Percentiles rank a stretch among this genome's conserved stretches.
These are phyloP conservation scores for Chlamydomonas sphaeroides DNA, from an alignment of 139 green algal species.

Conservation along the genomic window DNA sequence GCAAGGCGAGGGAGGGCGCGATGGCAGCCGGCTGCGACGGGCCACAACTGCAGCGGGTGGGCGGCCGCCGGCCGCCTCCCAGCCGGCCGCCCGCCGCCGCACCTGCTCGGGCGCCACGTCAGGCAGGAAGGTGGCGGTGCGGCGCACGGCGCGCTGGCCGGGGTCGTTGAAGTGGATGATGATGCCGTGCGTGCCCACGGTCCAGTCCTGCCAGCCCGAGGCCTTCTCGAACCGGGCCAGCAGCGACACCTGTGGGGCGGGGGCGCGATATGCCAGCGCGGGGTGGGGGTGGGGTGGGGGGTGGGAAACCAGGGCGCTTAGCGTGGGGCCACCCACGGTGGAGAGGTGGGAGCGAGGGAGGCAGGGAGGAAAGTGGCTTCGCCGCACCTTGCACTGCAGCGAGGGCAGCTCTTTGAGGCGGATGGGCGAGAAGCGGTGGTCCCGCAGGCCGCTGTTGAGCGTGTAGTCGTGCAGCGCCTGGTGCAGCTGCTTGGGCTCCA, in stretches of 20 bases:
- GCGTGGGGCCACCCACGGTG: no score
- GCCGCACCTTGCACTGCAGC: conserved; percentile 72
- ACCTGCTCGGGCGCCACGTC: conserved; percentile 77
- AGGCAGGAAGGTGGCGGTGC: conserved; percentile 85
- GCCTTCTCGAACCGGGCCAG: conserved; percentile 78
- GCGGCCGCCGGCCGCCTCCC: no score
- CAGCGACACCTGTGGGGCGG: conserved; percentile 78
- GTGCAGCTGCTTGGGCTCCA: conserved; percentile 73
- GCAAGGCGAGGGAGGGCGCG: no score
- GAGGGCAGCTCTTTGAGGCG: conserved; percentile 46
- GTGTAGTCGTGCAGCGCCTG: conserved; percentile 78
- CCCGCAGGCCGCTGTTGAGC: conserved; percentile 72
- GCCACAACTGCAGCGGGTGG: no score
- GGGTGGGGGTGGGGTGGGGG: background rate
- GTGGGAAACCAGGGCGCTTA: no score
- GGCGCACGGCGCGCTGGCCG: conserved; percentile 36
- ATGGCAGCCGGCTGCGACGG: no score
- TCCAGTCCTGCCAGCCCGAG: conserved; percentile 76
- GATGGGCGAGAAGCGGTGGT: conserved; percentile 79
- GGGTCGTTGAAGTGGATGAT: conserved; percentile 80
- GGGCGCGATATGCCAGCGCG: background rate
- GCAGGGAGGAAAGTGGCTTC: no score
- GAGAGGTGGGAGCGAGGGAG: no score
- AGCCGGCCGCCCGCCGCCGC: background rate
- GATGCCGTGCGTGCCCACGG: conserved; percentile 58